Evolutionary conservation across 2,329 filamentous ascomycete genomes (phyloP).

Genomic region (Myriosclerotinia curreyana): DNA sequence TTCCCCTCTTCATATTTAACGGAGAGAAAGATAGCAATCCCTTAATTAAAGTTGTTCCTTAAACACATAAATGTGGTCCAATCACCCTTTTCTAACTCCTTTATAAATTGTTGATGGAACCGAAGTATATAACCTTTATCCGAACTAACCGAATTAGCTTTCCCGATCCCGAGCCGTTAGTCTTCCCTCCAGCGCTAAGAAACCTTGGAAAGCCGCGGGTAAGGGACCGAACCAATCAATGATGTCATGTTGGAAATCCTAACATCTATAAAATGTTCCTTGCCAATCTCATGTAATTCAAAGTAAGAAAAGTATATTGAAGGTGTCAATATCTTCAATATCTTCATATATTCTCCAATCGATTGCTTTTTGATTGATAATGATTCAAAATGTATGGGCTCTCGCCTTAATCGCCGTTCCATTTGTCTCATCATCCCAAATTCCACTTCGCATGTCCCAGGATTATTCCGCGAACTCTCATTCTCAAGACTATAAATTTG

Average conservation of each 20-base stretch:
- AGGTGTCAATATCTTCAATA: background rate
- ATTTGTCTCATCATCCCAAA: constrained; percentile 11
- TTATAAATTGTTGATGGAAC: too few relatives aligned
- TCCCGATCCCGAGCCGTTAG: background rate
- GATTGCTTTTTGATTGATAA: background rate
- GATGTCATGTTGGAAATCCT: constrained; percentile 11
- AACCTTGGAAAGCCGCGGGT: background rate
- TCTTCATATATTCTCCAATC: background rate
- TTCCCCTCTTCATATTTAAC: background rate
- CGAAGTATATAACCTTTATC: too few relatives aligned
- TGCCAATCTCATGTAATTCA: background rate
- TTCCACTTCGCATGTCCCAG: constrained; percentile 20
- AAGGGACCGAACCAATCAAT: constrained; percentile 7
- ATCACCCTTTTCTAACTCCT: background rate
- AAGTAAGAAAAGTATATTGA: background rate
- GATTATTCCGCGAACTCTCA: constrained; percentile 27
- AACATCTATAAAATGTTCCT: background rate
- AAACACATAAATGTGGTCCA: background rate
- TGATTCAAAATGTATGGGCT: constrained; percentile 5
- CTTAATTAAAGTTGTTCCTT: background rate
- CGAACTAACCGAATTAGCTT: constrained; percentile 1
- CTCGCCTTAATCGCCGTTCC: constrained; percentile 3
- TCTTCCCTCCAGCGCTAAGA: background rate
- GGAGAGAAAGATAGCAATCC: background rate
- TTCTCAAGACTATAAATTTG: constrained; percentile 46